A percentile compares a stretch with the other conserved stretches of the same genome.
phyloP scores from a whole-genome alignment of 805 yeast species.

The Kodamaea laetipori region DNA sequence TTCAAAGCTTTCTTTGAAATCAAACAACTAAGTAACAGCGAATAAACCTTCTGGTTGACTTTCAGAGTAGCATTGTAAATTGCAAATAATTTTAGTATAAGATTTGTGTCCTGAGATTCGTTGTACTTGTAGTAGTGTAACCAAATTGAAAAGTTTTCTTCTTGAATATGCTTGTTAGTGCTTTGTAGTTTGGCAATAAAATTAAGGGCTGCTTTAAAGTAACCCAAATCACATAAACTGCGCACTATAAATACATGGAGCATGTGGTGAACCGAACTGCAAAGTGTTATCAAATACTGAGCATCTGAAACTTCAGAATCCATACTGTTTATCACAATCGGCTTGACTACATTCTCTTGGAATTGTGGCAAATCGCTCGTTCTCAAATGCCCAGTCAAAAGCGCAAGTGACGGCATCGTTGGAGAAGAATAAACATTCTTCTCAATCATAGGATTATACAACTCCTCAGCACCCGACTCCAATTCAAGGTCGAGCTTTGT shows the following conservation, averaged over 20 bases:
- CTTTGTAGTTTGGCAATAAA: background rate
- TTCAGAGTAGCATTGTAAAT: background rate
- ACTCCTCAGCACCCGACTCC: conserved; percentile 3
- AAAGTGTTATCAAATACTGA: conserved; percentile 22
- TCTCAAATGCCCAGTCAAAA: conserved; percentile 30
- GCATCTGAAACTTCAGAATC: conserved; percentile 15
- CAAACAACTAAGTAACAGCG: conserved; percentile 2
- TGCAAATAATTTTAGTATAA: background rate
- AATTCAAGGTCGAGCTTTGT: conserved; percentile 14
- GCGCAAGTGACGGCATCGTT: conserved; percentile 22
- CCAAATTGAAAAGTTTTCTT: conserved; percentile 14
- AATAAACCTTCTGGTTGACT: background rate
- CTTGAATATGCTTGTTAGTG: background rate
- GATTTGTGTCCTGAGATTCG: background rate
- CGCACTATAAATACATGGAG: conserved; percentile 30
- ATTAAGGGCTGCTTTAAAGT: conserved; percentile 26
- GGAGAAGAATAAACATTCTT: conserved; percentile 31
- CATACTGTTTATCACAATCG: conserved; percentile 14
- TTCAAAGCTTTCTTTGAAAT: background rate
- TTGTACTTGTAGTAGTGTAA: conserved; percentile 9
- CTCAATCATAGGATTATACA: conserved; percentile 28
- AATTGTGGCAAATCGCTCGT: conserved; percentile 38
- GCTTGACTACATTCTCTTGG: conserved; percentile 20
- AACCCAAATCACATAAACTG: conserved; percentile 29
- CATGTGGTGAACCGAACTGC: conserved; percentile 27